Conservation (phyloP, 2,329 filamentous ascomycete species). For the Dactylonectria macrodidyma region DNA sequence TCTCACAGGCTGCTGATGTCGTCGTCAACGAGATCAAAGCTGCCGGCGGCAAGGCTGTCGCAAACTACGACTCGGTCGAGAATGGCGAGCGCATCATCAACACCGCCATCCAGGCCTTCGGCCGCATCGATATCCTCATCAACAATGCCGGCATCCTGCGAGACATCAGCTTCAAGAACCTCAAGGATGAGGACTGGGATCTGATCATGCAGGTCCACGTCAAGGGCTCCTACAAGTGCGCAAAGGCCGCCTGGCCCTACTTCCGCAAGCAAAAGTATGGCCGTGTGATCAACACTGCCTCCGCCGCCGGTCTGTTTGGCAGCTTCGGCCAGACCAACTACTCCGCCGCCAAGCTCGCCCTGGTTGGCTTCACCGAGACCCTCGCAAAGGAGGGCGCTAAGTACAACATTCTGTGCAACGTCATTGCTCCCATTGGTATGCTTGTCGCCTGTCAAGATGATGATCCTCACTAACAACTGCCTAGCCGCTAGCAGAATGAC, state of each 20-base stretch:
- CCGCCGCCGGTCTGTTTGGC: conserved; percentile 95
- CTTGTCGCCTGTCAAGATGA: neutral
- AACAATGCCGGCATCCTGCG: conserved; percentile 98
- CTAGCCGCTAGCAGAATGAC: conserved; percentile 94
- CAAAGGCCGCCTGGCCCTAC: conserved; percentile 94
- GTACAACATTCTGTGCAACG: conserved; percentile 97
- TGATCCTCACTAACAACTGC: conserved; percentile 31
- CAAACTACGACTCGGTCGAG: conserved; percentile 97
- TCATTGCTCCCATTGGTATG: conserved; percentile 86
- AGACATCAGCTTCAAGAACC: conserved; percentile 98
- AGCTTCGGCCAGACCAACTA: conserved; percentile 98
- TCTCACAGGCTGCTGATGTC: conserved; percentile 80
- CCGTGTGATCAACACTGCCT: conserved; percentile 95
- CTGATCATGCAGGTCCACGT: conserved; percentile 94
- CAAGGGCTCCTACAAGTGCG: conserved; percentile 94
- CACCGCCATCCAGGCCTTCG: conserved; percentile 84
- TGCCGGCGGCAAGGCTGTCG: conserved; percentile 93
- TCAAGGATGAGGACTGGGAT: conserved; percentile 98
- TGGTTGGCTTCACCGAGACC: conserved; percentile 98
- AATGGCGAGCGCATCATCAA: conserved; percentile 95
- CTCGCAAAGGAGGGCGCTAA: conserved; percentile 97
- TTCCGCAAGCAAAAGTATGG: conserved; percentile 99
- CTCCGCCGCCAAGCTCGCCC: conserved; percentile 93
- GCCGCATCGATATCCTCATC: conserved; percentile 93
- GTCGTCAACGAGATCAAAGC: conserved; percentile 88